Base-by-base conservation (phyloP, 768 basidiomycete species). In the Phanerochaete sordida region DNA sequence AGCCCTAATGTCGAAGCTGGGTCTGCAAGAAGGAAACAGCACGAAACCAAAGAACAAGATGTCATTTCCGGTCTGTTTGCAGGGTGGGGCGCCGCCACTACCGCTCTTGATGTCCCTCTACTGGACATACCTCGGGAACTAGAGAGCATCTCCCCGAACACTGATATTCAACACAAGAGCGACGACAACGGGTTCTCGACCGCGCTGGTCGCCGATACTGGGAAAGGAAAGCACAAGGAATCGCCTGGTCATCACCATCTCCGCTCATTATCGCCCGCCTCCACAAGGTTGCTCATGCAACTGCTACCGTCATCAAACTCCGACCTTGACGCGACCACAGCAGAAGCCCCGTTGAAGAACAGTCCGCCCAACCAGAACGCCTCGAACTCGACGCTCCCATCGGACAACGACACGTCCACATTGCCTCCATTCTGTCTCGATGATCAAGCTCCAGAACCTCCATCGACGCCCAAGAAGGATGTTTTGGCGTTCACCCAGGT, bases 241-340 rank as follows among this genome's bases (percentile, higher is more conserved):
- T 35, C 13, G 45, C 13, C 31, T 19, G 37, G 46, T 27, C 45
- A 51, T 23, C 56, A 46, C 5, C 59, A 59, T 6, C 69, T 85
- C 27, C 77, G 79, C 16, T 84, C 84, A 21, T 70, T 87, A 39
- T 87, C 87, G n/a, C 86, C 87, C 1, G 74, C 77, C 15, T 87
- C 88, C 45, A 73, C 73, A 39, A 69, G 68, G 55, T 64, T 79
- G 39, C 75, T 83, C 31, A 69, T 70, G n/a, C 74, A 74, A 57
- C 64, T 81, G 31, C 61, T 78, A 9, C 69, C 74, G 0, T 27
- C 43, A 16, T 31, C 19, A 43, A 43, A 19, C 19, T 4, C 8
- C 19, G 4, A 43, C 8, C 39, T 16, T 43, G 39, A 12, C 8
- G 39, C 4, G 7, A 16, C 19, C 19, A 43, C 19, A 23, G 24